Base-by-base conservation (phyloP, 2,329 filamentous ascomycete genomes). In the Herpomyces periplanetae region DNA sequence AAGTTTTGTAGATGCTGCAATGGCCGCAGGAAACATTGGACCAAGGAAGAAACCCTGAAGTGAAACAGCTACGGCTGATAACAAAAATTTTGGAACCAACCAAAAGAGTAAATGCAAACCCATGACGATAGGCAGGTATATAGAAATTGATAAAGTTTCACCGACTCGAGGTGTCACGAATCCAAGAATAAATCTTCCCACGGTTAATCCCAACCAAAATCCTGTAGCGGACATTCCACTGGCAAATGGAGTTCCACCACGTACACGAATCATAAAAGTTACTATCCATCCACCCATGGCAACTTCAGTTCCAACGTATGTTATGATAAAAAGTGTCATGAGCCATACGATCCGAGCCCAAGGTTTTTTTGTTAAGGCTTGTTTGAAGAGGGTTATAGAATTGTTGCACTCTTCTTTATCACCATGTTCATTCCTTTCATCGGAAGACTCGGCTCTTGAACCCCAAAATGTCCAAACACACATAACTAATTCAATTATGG, bases 151-250 rank as follows among this genome's bases (percentile, higher is more conserved):
- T 14, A 44, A 31, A 32, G 61, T 66, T 39, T 75, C 68, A 0
- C 66, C 66, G 8, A 68, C 41, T 2, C 47, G 42, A 2, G 59
- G 57, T 1, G 68, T 84, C 3, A 73, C 42, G 27, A 84, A 80
- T 0, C 65, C 65, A 8, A 84, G 37, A 1, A 58, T 34, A 2
- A 80, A 41, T 2, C 69, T 45, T 0, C 69, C 68, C 0, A 68
- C 35, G 0, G 66, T 73, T 25, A 84, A 46, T 0, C 68, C 69
- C 16, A 68, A 48, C 69, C 69, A 85, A 39, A 75, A 84, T 0
- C 65, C 59, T 0, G 65, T 75, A 0, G 57, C 59, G 0, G 54
- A 56, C 40, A 80, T 53, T 2, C 68, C 68, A 13, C 61, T 58
- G 2, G 56, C 47, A 30, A 80, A 75, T 0, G 54, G 42, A 10